phyloP scores from a whole-genome alignment of 2,329 filamentous ascomycete genomes.

The Acarospora socialis region DNA sequence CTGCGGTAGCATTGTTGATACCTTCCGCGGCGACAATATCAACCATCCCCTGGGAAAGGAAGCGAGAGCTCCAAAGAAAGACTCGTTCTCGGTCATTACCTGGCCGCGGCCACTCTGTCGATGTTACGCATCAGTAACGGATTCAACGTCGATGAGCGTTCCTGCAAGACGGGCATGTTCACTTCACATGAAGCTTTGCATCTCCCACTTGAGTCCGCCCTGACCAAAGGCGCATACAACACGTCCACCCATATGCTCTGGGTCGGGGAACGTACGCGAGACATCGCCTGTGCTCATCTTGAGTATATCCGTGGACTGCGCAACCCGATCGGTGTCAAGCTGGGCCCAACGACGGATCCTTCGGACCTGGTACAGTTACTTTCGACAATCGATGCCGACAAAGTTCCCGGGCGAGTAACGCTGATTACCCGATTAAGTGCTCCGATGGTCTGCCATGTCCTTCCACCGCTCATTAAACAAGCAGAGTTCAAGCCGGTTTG shows the following conservation, averaged over 20 bases:
- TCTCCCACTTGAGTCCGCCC: conserved; percentile 10
- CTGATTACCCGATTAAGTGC: conserved; percentile 11
- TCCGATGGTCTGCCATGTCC: conserved; percentile 2
- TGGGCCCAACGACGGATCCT: conserved; percentile 1
- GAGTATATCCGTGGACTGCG: conserved; percentile 13
- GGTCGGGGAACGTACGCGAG: conserved; percentile 14
- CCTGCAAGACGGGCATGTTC: conserved; percentile 5
- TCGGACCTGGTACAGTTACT: conserved; percentile 7
- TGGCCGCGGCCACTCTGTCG: too few relatives aligned
- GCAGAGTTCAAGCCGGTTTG: conserved; percentile 6
- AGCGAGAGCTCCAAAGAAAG: too few relatives aligned
- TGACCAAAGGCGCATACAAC: conserved; percentile 11
- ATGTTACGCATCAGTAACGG: too few relatives aligned
- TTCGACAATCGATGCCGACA: conserved; percentile 1
- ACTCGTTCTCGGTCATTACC: too few relatives aligned
- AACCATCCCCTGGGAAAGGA: too few relatives aligned
- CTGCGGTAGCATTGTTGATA: conserved; percentile 3
- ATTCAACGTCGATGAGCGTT: too few relatives aligned
- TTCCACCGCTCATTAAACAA: conserved; percentile 8
- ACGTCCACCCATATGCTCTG: conserved; percentile 12
- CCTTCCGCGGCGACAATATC: conserved; percentile 11
- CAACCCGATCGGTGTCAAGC: conserved; percentile 14
- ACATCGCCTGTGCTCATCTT: conserved; percentile 12
- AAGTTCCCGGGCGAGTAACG: conserved; percentile 6
- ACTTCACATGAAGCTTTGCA: conserved; percentile 13